phyloP scores from a whole-genome alignment of 805 yeast genomes.

The Ogataea nitratoaversa region DNA sequence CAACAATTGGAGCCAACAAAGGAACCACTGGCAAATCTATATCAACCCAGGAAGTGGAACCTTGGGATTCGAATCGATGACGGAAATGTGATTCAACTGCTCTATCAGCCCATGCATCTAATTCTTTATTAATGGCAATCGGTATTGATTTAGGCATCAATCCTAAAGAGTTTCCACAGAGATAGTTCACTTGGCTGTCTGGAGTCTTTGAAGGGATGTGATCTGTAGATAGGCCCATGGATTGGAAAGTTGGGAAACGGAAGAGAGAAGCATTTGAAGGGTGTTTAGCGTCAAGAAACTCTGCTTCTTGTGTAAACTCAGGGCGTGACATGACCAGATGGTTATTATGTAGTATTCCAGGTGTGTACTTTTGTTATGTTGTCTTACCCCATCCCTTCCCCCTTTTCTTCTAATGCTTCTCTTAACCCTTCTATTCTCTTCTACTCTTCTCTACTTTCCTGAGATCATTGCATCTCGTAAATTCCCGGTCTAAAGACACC shows the following conservation, averaged over 20 bases:
- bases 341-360: neutral
- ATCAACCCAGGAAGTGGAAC: conserved; percentile 72
- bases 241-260: conserved; percentile 59
- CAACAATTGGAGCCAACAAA: conserved; percentile 67
- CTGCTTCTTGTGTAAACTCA: conserved; percentile 17
- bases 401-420: no score
- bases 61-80: conserved; percentile 47
- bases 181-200: conserved; percentile 43
- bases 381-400: no score
- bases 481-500: no score
- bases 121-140: conserved; percentile 55
- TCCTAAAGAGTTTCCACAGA: conserved; percentile 95
- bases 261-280: conserved; percentile 44
- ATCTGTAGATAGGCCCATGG: conserved; percentile 45
- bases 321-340: neutral
- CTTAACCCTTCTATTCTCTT: no score
- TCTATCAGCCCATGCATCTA: conserved; percentile 75
- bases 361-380: no score
- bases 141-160: conserved; percentile 71
- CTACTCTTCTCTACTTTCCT: no score
- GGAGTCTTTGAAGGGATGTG: conserved; percentile 2
- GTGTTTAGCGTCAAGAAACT: conserved; percentile 36
- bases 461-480: no score
- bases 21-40: conserved; percentile 76
- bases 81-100: conserved; percentile 85